Evolutionary conservation across 2,329 filamentous ascomycete species (phyloP), one percentile per base, ranked within the genome.

Genomic region (Verticillium albo-atrum): DNA sequence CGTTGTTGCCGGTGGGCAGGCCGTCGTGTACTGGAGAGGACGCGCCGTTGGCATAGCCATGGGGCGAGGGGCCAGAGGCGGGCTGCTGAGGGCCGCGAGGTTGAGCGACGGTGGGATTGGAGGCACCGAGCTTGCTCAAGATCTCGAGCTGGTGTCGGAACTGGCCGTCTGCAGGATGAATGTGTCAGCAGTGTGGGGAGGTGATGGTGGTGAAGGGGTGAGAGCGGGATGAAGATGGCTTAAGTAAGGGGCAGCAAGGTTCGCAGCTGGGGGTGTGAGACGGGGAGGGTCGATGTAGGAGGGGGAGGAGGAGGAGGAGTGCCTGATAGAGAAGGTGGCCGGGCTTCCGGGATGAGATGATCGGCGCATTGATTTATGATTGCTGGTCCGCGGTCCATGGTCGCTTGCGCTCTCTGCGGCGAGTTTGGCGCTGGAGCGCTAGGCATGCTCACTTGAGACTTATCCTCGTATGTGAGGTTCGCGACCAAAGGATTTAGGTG

Each of bases 61-160:
- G 79, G 67, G 74, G 67, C 37, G 73, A 65, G 62, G 70, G 69
- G 63, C 70, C 64, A 62, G 67, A 64, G 54, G 67, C 64, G 23
- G 72, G 68, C 58, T 71, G 69, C 23, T 68, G 62, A 34, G 70
- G 63, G 64, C 62, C 64, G 30, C 61, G 62, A 30, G 60, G 59
- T 42, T 63, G 62, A 58, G 66, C 63, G 25, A 66, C 63, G 47
- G 73, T 66, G 50, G 70, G 54, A 63, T 58, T 71, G 67, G 64
- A 64, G 65, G 67, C 74, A 50, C 59, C 62, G 73, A 75, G 75
- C 59, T 70, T 74, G 66, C 76, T 75, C 54, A 78, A 65, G 61
- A 78, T 71, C 70, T 78, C 75, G 66, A 78, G 74, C 68, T 77
- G 75, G 66, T 74, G 75, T 68, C 72, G 74, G 66, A 78, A 65